Base-by-base conservation (phyloP, 164 flowering plant genomes). In the Buxus sempervirens region DNA sequence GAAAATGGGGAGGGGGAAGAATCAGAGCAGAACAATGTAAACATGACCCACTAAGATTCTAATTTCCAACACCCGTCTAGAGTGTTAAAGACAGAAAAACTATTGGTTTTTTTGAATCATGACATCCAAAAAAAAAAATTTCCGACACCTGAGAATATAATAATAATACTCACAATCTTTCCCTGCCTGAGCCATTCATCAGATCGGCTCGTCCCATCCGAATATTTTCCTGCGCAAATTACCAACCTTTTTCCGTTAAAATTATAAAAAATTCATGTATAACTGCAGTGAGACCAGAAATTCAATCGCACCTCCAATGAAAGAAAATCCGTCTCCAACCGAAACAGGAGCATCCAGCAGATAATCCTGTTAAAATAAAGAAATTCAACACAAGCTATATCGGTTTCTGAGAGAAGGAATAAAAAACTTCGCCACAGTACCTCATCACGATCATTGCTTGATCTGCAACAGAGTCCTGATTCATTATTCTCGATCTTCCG, bases 161-260 rank as follows among this genome's bases (percentile, higher is more conserved):
- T 25, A 36, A 51, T 0, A 38, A 59, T 15, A 76, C 94, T 80
- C 73, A 93, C 97, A 42, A 83, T 80, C 71, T 83, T 91, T 58
- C 98, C 98, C 80, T 82, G 82, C 78, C 84, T 82, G 75, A 89
- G 90, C 98, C 98, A 91, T 70, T 85, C 91, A 81, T 90, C 93
- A 26, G 94, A 76, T 48, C 81, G 91, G 63, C 81, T 87, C 15
- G 87, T 80, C 67, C 73, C 96, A 60, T 93, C 98, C 16, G 97
- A 78, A 72, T 90, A 93, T 66, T 93, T 93, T 32, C 97, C 98
- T 93, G 85, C 20, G 19, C 66, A 65, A 63, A 18, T 66, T n/a
- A 25, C 62, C 49, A 71, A 59, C 16, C 49, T 27, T 25, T 51
- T 56, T 60, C 27, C 41, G 14, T 25, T 15, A 21, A 56, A 25